Base-by-base conservation (phyloP, 2,329 filamentous ascomycete genomes). In the Tolypocladium ovalisporum region DNA sequence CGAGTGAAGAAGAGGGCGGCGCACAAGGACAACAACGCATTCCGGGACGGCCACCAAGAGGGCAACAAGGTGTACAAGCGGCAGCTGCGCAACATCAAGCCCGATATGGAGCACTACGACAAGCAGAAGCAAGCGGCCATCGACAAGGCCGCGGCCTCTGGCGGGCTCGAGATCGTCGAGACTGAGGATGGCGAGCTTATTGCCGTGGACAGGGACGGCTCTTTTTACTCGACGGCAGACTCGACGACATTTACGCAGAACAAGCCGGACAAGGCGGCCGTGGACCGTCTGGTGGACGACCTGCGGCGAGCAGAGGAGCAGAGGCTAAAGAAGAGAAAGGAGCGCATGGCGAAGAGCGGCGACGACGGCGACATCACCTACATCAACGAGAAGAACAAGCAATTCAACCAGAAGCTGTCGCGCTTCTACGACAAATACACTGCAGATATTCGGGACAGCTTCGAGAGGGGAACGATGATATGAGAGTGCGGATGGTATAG, bases 321-420 rank as follows among this genome's bases (percentile, higher is more conserved):
- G 55, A 80, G 91, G 55, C 69, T 96, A 67, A 95, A 92, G 81
- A 95, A 95, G 78, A 81, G 91, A 66, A 86, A 83, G 70, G 90
- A 95, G 63, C 81, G 91, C 56, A 85, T 88, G 70, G 83, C 84
- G 15, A 83, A 86, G 70, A 87, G 86, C 61, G 90, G 92, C 58
- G 91, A 96, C 62, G 89, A 92, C 53, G 87, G 85, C 34, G 94
- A 99, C 73, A 89, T 97, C 66, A 97, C 93, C 9, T 97, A 96
- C 75, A 99, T 99, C 82, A 99, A 99, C 76, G 91, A 97, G 76
- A 97, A 99, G 87, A 99, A 99, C 80, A 97, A 97, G 80, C 91
- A 97, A 80, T 99, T 99, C 79, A 99, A 99, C 84, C 86, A 96
- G 77, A 97, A 99, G 77, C 78, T 99, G 72, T 80, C 88, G 56